Evolutionary conservation across 2,329 filamentous ascomycete genomes (phyloP), one percentile per base, ranked within the genome.

Genomic region (Alternaria tenuissima): DNA sequence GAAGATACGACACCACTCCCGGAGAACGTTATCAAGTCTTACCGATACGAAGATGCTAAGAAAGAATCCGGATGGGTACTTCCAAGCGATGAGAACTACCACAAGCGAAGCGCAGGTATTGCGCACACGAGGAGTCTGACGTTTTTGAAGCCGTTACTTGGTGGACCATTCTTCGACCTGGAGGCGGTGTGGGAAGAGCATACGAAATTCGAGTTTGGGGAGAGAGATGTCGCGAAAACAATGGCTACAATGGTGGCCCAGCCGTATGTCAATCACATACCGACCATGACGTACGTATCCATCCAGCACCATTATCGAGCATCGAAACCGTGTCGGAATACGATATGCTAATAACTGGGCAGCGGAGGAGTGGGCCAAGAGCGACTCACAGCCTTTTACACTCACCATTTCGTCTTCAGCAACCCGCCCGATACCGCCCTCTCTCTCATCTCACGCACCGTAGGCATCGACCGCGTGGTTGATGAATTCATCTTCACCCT

Each of bases 241-340:
- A 93, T 94, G 91, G 83, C 83, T n/a, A 93, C 91, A 0, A 93
- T 94, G 91, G 90, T 93, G 2, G 83, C 88, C 48, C 87, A 92
- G 74, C 91, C 91, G 2, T 93, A 93, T 69, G 91, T 94, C 1
- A 93, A 93, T 71, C 89, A 93, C 71, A 82, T 93, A 2, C 89
- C 90, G 0, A 92, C 90, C 0, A 83, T 88, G 69, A 81, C 84
- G 69, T 69, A 52, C 38, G 65, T 68, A 38, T 3, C 4, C 11
- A 30, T 30, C 0, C 28, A 30, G 1, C 41, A 18, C n/a, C 4
- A 36, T 36, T 4, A n/a, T 41, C 0, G 1, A n/a, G 20, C 12
- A 2, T 8, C 32, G 2, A 5, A 4, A 0, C 32, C 32, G 12
- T 22, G 7, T 16, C 4, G 3, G 6, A 16, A 12, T n/a, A 47